These are phyloP conservation scores for Ogataea philodendri DNA, from an alignment of 805 yeast genomes.

Conservation along the genomic window DNA sequence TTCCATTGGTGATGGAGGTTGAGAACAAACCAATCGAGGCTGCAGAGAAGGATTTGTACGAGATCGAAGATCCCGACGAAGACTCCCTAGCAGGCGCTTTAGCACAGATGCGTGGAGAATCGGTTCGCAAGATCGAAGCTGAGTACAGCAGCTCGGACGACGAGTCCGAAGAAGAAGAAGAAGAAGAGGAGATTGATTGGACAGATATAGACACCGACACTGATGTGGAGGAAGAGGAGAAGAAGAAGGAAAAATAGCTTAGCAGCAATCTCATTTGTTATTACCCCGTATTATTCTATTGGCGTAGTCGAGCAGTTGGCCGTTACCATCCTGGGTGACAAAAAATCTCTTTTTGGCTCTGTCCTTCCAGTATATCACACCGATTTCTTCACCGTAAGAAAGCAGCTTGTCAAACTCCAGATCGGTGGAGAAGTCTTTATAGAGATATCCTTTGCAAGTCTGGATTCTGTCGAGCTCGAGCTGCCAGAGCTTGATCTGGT, in stretches of 20 bases:
- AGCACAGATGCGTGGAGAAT: constrained; percentile 65
- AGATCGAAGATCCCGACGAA: constrained; percentile 70
- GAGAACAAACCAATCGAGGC: constrained; percentile 51
- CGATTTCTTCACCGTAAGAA: constrained; percentile 84
- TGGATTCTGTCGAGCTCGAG: constrained; percentile 90
- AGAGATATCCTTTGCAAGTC: constrained; percentile 81
- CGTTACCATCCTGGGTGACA: constrained; percentile 82
- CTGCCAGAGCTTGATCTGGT: constrained; percentile 95
- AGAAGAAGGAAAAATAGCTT: constrained; percentile 6
- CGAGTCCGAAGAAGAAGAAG: constrained; percentile 34
- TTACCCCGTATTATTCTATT: constrained; percentile 44
- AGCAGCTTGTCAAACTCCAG: constrained; percentile 72
- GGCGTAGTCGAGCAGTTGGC: constrained; percentile 89
- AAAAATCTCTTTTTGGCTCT: constrained; percentile 68
- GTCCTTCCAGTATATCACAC: constrained; percentile 88
- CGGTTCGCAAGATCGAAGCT: constrained; percentile 40
- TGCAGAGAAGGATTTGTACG: constrained; percentile 45
- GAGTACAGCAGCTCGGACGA: constrained; percentile 42
- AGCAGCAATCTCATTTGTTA: constrained; percentile 2
- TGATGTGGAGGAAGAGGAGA: constrained; percentile 49
- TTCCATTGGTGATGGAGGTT: constrained; percentile 70
- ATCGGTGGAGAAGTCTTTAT: constrained; percentile 77
- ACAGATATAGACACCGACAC: constrained; percentile 64
- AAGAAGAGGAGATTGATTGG: constrained; percentile 34
- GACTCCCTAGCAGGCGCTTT: constrained; percentile 74